These are phyloP conservation scores for Penicillium riverlandense DNA, from an alignment of 495 filamentous ascomycete genomes.

Conservation along the genomic window DNA sequence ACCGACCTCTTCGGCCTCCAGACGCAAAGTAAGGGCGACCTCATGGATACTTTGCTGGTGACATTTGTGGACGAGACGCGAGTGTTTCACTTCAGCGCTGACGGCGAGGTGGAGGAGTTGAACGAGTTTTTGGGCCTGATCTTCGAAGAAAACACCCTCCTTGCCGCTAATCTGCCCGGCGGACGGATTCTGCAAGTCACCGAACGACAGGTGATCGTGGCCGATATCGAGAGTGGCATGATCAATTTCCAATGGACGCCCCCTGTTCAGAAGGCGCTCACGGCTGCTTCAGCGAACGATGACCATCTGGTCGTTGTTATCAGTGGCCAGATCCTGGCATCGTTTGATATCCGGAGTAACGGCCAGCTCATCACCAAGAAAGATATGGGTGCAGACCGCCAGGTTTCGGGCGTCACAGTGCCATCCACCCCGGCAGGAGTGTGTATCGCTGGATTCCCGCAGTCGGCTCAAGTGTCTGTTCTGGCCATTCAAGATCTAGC, in stretches of 20 bases:
- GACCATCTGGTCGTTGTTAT: constrained; percentile 62
- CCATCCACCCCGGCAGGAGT: constrained; percentile 38
- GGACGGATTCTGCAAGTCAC: constrained; percentile 75
- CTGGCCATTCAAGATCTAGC: constrained; percentile 57
- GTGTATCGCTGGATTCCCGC: constrained; percentile 81
- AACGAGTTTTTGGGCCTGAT: constrained; percentile 62
- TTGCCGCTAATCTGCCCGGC: constrained; percentile 55
- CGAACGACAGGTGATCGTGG: constrained; percentile 48
- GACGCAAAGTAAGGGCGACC: constrained; percentile 36
- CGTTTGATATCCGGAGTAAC: constrained; percentile 54
- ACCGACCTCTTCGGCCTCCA: constrained; percentile 60
- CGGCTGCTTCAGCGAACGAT: constrained; percentile 68
- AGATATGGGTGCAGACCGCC: constrained; percentile 54
- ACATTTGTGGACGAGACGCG: constrained; percentile 81
- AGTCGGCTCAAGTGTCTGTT: constrained; percentile 64
- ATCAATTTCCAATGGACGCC: constrained; percentile 62
- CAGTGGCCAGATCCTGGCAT: constrained; percentile 59
- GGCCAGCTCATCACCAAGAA: constrained; percentile 50
- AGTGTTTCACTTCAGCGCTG: constrained; percentile 65
- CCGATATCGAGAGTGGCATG: constrained; percentile 65
- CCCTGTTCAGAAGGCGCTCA: constrained; percentile 53
- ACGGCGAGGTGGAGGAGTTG: constrained; percentile 82
- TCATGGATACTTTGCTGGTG: constrained; percentile 64
- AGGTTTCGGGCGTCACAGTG: constrained; percentile 78
- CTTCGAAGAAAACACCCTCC: constrained; percentile 64